These are phyloP conservation scores for Arthrinium puccinioides DNA, from an alignment of 2,329 filamentous ascomycete genomes.

Conservation along the genomic window DNA sequence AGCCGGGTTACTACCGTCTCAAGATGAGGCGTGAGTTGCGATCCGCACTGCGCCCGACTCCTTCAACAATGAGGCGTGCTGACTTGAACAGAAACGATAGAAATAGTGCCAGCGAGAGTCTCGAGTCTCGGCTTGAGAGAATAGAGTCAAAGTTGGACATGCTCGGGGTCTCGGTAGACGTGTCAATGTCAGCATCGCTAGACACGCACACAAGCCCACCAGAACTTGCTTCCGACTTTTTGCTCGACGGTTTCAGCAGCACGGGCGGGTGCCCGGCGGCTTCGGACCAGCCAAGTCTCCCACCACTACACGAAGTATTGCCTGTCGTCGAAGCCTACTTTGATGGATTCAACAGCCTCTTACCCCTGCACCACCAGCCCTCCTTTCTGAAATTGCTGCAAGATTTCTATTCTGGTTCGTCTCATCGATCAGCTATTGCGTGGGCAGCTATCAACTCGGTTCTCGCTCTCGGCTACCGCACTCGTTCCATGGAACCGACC, in stretches of 20 bases:
- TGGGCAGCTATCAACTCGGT: slow-evolving; percentile 33
- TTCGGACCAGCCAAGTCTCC: slow-evolving; percentile 8
- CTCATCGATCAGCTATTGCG: slow-evolving; percentile 12
- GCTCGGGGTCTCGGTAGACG: slow-evolving; percentile 5
- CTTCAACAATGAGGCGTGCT: too few relatives aligned
- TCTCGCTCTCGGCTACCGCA: slow-evolving; percentile 27
- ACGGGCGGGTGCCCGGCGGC: not conserved
- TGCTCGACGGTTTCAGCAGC: too few relatives aligned
- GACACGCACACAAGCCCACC: too few relatives aligned
- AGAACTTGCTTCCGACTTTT: too few relatives aligned
- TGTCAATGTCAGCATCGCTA: slow-evolving; percentile 1
- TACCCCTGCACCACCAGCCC: slow-evolving; percentile 29
- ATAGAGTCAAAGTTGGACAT: slow-evolving; percentile 19
- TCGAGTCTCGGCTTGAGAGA: slow-evolving; percentile 18
- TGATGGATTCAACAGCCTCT: slow-evolving; percentile 22
- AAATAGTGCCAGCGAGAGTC: not conserved
- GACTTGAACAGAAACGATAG: too few relatives aligned
- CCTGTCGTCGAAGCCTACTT: slow-evolving; percentile 31
- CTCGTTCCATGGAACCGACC: slow-evolving; percentile 12
- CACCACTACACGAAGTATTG: slow-evolving; percentile 25
- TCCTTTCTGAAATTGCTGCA: slow-evolving; percentile 28
- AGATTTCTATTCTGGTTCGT: slow-evolving; percentile 23
- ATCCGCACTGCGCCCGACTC: too few relatives aligned
- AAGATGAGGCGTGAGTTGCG: too few relatives aligned
- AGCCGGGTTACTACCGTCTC: too few relatives aligned